Evolutionary conservation across 768 basidiomycete species (phyloP).

Genomic region (Xerocomus spinulosus): DNA sequence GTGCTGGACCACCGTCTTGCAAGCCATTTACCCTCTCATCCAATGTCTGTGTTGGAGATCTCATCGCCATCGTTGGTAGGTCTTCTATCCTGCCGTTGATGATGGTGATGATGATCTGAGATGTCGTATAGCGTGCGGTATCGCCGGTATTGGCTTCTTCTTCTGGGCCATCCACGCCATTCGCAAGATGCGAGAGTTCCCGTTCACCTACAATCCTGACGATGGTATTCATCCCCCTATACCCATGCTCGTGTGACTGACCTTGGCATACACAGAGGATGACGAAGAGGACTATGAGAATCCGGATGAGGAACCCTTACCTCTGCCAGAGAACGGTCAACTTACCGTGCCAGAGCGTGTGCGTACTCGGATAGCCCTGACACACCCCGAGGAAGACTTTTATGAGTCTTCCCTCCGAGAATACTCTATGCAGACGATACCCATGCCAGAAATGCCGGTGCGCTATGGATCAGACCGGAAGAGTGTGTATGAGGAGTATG

Average conservation of each 20-base stretch:
- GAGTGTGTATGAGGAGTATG: no score
- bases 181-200: slow-evolving; percentile 16
- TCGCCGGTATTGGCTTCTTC: slow-evolving; percentile 18
- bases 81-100: not conserved
- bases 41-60: slow-evolving; percentile 22
- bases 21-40: slow-evolving; percentile 4
- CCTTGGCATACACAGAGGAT: not conserved
- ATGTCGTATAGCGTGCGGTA: slow-evolving; percentile 9
- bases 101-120: not conserved
- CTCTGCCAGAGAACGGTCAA: no score
- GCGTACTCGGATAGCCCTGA: slow-evolving; percentile 6
- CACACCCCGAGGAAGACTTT: not conserved
- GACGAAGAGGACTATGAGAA: not conserved
- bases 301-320: no score
- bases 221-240: not conserved
- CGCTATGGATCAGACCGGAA: no score
- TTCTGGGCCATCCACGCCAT: slow-evolving; percentile 19
- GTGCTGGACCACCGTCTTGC: slow-evolving; percentile 3
- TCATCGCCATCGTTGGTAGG: slow-evolving; percentile 23
- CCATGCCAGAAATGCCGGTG: no score
- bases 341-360: no score
- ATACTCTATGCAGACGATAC: no score
- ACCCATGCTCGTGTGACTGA: not conserved
- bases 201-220: slow-evolving; percentile 1
- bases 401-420: no score